Evolutionary conservation across 148 eudicot species (phyloP).

Genomic region (Camellia lanceoleosa): DNA sequence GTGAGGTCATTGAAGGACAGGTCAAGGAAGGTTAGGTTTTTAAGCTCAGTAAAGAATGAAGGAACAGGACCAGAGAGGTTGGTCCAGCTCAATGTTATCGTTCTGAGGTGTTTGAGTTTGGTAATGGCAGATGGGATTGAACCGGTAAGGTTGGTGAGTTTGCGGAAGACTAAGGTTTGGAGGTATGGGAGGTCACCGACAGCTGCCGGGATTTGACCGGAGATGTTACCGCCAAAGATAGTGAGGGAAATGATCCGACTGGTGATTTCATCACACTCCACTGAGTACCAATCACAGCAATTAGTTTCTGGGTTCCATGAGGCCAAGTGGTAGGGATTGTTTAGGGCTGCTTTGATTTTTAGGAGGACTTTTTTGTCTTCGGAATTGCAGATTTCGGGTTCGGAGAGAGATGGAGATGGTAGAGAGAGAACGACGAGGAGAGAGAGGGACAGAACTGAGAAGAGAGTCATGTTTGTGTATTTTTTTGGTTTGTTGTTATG

Average conservation of each 20-base stretch:
- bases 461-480: too few species aligned
- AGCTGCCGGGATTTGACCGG: conserved; percentile 36
- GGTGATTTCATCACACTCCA: conserved; percentile 34
- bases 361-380: conserved; percentile 41
- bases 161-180: conserved; percentile 24
- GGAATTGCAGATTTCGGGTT: conserved; percentile 32
- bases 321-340: conserved; percentile 25
- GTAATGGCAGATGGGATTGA: conserved; percentile 34
- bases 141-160: conserved; percentile 44
- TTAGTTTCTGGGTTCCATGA: conserved; percentile 39
- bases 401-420: not conserved
- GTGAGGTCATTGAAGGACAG: conserved; percentile 33
- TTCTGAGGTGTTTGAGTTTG: conserved; percentile 30
- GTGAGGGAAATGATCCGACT: conserved; percentile 37
- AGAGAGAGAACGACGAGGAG: too few species aligned
- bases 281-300: conserved; percentile 42
- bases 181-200: conserved; percentile 38
- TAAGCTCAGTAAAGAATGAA: conserved; percentile 30
- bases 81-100: conserved; percentile 27
- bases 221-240: conserved; percentile 22
- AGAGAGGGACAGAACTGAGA: too few species aligned
- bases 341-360: conserved; percentile 30
- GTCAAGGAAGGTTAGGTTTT: conserved; percentile 23
- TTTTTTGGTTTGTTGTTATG: too few species aligned
- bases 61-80: conserved; percentile 48